A percentile compares a stretch with the other conserved stretches of the same genome.
Conservation (phyloP, 306 rosid genomes). For the Dryas drummondii region DNA sequence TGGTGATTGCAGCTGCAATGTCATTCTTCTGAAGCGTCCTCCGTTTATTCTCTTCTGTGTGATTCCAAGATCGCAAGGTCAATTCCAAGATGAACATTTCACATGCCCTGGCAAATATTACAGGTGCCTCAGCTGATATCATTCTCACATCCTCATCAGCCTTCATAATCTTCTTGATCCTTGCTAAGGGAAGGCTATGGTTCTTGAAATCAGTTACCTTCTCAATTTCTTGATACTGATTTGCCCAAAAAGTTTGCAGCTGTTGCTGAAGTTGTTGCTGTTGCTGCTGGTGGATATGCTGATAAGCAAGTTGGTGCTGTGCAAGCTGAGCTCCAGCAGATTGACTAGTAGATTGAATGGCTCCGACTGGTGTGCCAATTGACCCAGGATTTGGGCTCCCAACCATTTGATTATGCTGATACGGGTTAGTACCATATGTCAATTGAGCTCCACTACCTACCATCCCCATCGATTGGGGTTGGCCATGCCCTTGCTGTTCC, state of each 20-base stretch:
- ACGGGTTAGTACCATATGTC: slow-evolving; percentile 40
- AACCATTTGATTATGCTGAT: slow-evolving; percentile 37
- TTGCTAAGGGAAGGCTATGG: slow-evolving; percentile 73
- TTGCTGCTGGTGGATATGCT: slow-evolving; percentile 54
- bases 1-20: slow-evolving; percentile 71
- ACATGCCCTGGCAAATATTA: slow-evolving; percentile 66
- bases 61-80: slow-evolving; percentile 76
- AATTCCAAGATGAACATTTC: slow-evolving; percentile 72
- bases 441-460: slow-evolving; percentile 41
- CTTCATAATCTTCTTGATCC: slow-evolving; percentile 78
- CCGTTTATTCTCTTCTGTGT: slow-evolving; percentile 70
- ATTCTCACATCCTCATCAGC: slow-evolving; percentile 75
- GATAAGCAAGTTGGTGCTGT: slow-evolving; percentile 65
- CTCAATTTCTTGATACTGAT: slow-evolving; percentile 58
- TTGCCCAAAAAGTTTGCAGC: slow-evolving; percentile 57
- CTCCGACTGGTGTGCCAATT: slow-evolving; percentile 30
- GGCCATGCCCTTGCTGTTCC: slow-evolving; percentile 47
- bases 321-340: slow-evolving; percentile 50
- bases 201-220: slow-evolving; percentile 68
- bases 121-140: slow-evolving; percentile 78
- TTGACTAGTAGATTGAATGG: slow-evolving; percentile 44
- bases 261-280: slow-evolving; percentile 58
- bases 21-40: slow-evolving; percentile 70
- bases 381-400: slow-evolving; percentile 32
- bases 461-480: slow-evolving; percentile 40